phyloP scores from a whole-genome alignment of 139 green algal species.

The Raphidocelis subcapitata region DNA sequence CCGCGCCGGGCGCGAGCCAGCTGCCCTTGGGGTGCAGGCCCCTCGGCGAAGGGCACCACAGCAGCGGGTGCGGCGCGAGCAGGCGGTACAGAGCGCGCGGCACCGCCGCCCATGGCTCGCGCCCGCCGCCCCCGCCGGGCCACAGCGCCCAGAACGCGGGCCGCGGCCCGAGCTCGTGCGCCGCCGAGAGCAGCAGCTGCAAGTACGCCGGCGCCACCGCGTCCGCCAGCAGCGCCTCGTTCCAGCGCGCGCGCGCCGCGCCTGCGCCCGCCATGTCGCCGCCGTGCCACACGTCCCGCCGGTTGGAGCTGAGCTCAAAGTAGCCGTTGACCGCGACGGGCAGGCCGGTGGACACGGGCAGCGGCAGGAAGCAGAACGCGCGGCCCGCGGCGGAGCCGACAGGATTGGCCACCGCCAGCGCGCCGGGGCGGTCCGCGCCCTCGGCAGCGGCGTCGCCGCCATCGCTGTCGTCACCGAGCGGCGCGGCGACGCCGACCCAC shows the following conservation, averaged over 20 bases:
- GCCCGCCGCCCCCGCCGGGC: not conserved
- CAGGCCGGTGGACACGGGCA: constrained; percentile 65
- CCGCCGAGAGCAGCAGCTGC: constrained; percentile 52
- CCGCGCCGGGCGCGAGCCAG: constrained; percentile 26
- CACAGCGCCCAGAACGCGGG: constrained; percentile 9
- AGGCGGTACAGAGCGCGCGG: not conserved
- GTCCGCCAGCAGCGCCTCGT: constrained; percentile 48
- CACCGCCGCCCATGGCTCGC: constrained; percentile 9
- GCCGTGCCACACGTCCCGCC: constrained; percentile 67
- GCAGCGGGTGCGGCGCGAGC: not conserved
- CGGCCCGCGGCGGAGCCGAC: constrained; percentile 29
- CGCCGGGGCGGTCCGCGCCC: not conserved
- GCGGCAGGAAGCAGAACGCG: constrained; percentile 84
- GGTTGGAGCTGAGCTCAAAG: constrained; percentile 83
- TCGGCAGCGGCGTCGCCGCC: not conserved
- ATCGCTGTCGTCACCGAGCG: constrained; percentile 10
- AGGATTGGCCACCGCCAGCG: not conserved
- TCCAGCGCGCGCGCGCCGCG: constrained; percentile 54
- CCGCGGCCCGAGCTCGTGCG: constrained; percentile 35
- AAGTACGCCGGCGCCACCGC: constrained; percentile 41
- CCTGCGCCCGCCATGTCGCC: constrained; percentile 61
- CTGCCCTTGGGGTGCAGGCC: not conserved
- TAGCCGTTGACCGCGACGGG: constrained; percentile 79
- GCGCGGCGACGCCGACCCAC: constrained; percentile 72
- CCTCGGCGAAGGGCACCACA: constrained; percentile 10